Base-by-base conservation (phyloP, 2,329 filamentous ascomycete genomes). In the Aspergillus hiratsukae region DNA sequence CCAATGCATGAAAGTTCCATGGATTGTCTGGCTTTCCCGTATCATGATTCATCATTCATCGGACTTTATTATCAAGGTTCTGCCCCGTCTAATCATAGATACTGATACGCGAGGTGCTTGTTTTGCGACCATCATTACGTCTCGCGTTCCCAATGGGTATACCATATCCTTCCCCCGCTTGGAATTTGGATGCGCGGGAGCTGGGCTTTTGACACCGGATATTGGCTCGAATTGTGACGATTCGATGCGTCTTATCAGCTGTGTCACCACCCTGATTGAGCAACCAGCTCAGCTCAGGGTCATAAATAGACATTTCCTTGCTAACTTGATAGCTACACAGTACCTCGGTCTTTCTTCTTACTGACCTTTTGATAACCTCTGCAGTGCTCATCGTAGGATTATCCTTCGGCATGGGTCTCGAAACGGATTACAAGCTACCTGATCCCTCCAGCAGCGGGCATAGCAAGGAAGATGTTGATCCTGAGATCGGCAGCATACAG, bases 401-500 rank as follows among this genome's bases (percentile, higher is more conserved):
- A 21, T 43, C 10, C 8, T 37, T 23, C 40, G 10, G 40, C 40
- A 46, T 46, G 43, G 43, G 4, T 23, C 14, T 46, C 10, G 41
- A 21, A 46, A 10, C 43, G 3, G 43, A 46, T 17, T 25, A 17
- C 23, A 46, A 46, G 11, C 43, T 23, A 46, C 23, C 19, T 14
- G 43, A 46, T 23, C 21, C 10, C 10, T 46, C 43, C 21, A 10
- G 21, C 43, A 46, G 43, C 5, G n/a, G 11, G 14, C 43, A 14
- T 14, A 46, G 9, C 6, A 14, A 21, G 28, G 19, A 29, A 52
- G 29, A 55, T 35, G 35, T 46, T 43, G 35, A 11, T 28, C 51
- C 43, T 14, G 53, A 57, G n/a, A 51, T 60, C 23, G 45, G 56
- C 46, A 61, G 61, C 49, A 56, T 68, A 19, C 67, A 69, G 41